Conservation (phyloP, 495 filamentous ascomycete genomes). For the Penicillium coprophilum region DNA sequence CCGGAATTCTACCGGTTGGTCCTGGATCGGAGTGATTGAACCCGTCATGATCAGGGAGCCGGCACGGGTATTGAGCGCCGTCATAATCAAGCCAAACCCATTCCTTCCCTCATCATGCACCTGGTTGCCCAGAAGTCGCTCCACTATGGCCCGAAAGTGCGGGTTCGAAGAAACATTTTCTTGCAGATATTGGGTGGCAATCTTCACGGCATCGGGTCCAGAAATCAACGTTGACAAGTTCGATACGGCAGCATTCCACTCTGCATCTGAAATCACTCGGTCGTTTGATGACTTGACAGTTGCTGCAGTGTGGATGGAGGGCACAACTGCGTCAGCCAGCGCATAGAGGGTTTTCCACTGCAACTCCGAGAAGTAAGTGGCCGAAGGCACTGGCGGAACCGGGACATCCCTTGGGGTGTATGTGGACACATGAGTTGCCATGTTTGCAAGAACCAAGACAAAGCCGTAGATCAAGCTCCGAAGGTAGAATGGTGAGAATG, state of each 20-base stretch:
- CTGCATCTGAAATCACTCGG: conserved; percentile 37
- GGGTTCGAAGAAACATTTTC: conserved; percentile 52
- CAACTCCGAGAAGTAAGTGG: conserved; percentile 42
- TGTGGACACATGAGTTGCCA: conserved; percentile 24
- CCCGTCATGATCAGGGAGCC: conserved; percentile 70
- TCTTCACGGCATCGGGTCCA: conserved; percentile 28
- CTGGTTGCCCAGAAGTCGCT: conserved; percentile 44
- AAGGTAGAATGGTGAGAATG: not conserved
- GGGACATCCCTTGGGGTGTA: conserved; percentile 46
- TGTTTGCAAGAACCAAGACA: conserved; percentile 10
- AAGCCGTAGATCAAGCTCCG: not conserved
- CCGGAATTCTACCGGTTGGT: conserved; percentile 60
- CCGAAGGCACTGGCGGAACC: conserved; percentile 38
- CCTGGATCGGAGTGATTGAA: conserved; percentile 58
- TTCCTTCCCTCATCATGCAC: conserved; percentile 49
- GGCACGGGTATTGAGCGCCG: conserved; percentile 57
- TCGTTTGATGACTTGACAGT: conserved; percentile 24
- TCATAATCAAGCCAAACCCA: conserved; percentile 52
- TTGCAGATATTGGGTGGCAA: conserved; percentile 46
- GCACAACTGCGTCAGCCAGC: conserved; percentile 55
- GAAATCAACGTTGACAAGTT: conserved; percentile 31
- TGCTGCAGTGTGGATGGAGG: conserved; percentile 43
- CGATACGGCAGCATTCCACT: conserved; percentile 35
- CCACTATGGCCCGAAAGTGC: conserved; percentile 43
- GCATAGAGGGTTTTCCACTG: conserved; percentile 60